Base-by-base conservation (phyloP, 257 asterid species). In the Solanum peruvianum region DNA sequence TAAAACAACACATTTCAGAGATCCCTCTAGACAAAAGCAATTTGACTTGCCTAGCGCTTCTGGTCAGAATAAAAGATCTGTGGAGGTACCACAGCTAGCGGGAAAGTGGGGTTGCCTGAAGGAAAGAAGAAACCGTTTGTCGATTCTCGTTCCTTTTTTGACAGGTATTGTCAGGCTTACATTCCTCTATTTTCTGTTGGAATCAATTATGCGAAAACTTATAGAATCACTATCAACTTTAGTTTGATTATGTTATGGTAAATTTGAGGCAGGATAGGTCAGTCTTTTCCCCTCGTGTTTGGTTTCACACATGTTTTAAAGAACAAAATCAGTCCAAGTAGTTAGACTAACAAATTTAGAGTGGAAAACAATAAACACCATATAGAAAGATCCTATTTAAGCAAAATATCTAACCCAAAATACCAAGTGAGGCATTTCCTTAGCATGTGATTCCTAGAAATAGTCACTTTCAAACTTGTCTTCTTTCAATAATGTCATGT, bases 61-160 rank as follows among this genome's bases (percentile, higher is more conserved):
- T 71, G 85, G 83, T 85, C 86, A 88, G 83, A 87, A 86, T 86
- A 86, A 87, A 89, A 90, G 75, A 83, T 71, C 84, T 66, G 84
- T 76, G 83, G 88, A 83, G 83, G 58, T 86, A 71, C 91, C 88
- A 88, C 91, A 87, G 89, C 88, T 86, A 87, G 80, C 84, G 90
- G 49, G 78, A 82, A 76, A 87, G 87, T 84, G 86, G 89, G 90
- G 67, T 90, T 92, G 82, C 92, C 88, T 82, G 92, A 80, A 86
- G 92, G 83, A 90, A 90, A 89, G 82, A 96, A 91, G 90, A 95
- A 90, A 89, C 87, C 88, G 62, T 90, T 94, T 52, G 88, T 91
- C 75, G 90, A 89, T 86, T 85, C 91, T 87, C 83, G 67, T 70
- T 91, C 80, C 87, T 96, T 93, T 92, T 95, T 96, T 87, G 95